Percentiles rank a stretch among this genome's conserved stretches.
phyloP scores from a whole-genome alignment of 208 protist species.

The Trypanosoma scelopori region DNA sequence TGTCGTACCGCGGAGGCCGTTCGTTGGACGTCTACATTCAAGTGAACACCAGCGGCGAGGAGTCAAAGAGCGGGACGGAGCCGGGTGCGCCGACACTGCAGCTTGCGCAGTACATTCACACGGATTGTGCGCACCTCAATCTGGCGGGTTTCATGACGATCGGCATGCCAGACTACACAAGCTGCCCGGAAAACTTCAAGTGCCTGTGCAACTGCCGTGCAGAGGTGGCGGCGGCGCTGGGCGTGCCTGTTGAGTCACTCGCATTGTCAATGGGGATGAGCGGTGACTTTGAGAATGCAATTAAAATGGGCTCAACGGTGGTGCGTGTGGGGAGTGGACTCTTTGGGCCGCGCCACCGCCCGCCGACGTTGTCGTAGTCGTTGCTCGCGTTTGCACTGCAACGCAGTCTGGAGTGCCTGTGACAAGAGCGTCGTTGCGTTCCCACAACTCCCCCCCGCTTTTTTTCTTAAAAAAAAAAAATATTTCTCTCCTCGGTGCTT shows the following conservation, averaged over 20 bases:
- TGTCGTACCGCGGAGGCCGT: conserved; percentile 44
- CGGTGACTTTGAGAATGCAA: conserved; percentile 93
- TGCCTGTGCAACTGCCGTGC: conserved; percentile 68
- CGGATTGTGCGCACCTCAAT: conserved; percentile 72
- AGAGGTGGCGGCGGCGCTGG: conserved; percentile 59
- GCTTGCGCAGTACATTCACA: conserved; percentile 72
- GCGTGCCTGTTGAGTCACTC: conserved; percentile 43
- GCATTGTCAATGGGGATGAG: conserved; percentile 98
- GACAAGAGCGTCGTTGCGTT: too few relatives aligned
- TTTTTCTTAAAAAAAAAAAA: conserved; percentile 1
- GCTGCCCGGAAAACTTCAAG: conserved; percentile 83
- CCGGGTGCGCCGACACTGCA: conserved; percentile 62
- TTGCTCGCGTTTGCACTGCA: too few relatives aligned
- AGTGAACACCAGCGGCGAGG: conserved; percentile 95
- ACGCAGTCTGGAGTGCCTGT: too few relatives aligned
- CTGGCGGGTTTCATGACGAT: conserved; percentile 97
- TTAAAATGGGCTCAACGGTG: conserved; percentile 91
- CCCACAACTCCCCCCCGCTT: too few relatives aligned
- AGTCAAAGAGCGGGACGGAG: conserved; percentile 89
- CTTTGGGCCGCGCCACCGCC: conserved; percentile 94
- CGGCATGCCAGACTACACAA: conserved; percentile 87
- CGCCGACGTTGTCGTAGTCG: conserved; percentile 32
- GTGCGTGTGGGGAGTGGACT: conserved; percentile 95
- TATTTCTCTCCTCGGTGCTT: too few relatives aligned
- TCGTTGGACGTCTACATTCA: conserved; percentile 92